Percentiles rank a stretch among this genome's conserved stretches.
These are phyloP conservation scores for Coniochaeta hoffmannii DNA, from an alignment of 2,329 filamentous ascomycete genomes.

Conservation along the genomic window DNA sequence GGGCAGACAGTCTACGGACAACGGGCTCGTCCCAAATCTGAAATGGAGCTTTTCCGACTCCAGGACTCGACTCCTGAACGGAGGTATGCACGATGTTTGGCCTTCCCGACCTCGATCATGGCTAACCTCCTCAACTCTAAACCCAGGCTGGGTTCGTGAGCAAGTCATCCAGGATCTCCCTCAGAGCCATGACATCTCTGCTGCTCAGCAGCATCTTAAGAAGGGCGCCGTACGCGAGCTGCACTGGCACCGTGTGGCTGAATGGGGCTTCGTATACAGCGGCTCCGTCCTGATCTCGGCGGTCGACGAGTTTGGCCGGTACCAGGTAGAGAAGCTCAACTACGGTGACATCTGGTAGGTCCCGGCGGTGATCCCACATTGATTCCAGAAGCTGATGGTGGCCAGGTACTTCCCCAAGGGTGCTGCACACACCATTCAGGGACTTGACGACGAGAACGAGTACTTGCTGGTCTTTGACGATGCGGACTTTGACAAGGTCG, in stretches of 20 bases:
- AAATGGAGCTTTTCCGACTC: conserved; percentile 66
- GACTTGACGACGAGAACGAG: conserved; percentile 59
- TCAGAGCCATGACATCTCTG: conserved; percentile 57
- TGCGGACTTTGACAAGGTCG: conserved; percentile 56
- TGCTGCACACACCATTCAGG: conserved; percentile 55
- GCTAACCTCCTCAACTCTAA: background rate
- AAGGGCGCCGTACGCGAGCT: conserved; percentile 60
- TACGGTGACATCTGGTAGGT: conserved; percentile 54
- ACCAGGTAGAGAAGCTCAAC: conserved; percentile 45
- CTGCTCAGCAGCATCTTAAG: conserved; percentile 59
- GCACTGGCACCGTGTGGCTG: conserved; percentile 61
- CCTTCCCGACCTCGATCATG: background rate
- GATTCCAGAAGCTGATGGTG: no score
- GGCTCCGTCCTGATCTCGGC: conserved; percentile 52
- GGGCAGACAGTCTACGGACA: conserved; percentile 53
- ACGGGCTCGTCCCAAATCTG: conserved; percentile 56
- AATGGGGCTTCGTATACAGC: conserved; percentile 57
- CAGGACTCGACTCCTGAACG: conserved; percentile 52
- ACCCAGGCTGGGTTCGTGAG: conserved; percentile 50
- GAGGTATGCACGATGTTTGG: conserved; percentile 25
- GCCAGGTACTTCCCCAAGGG: conserved; percentile 55
- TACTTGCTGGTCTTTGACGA: conserved; percentile 61
- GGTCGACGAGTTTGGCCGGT: conserved; percentile 53
- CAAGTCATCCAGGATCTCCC: conserved; percentile 62
- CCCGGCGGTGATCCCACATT: no score